Percentiles rank a stretch among this genome's conserved stretches.
phyloP scores from a whole-genome alignment of 441 rosid genomes.

The Euphorbia schlechtendalii region DNA sequence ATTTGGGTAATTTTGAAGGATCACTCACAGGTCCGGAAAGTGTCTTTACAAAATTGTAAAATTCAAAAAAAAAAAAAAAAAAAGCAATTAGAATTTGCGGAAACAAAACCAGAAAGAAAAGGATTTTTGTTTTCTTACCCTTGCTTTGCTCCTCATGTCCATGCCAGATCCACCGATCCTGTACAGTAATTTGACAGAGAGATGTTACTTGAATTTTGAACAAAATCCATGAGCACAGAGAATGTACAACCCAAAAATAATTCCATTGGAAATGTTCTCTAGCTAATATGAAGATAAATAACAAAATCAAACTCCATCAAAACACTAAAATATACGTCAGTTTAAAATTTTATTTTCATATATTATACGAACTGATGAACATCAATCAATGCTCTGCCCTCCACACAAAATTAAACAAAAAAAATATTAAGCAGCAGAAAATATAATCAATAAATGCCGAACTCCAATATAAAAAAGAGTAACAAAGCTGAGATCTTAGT shows the following conservation, averaged over 20 bases:
- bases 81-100: background rate
- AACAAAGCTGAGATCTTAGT: background rate
- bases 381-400: too few species aligned
- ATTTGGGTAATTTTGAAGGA: constrained; percentile 56
- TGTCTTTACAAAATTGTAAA: constrained; percentile 30
- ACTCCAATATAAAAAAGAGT: too few species aligned
- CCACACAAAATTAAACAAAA: too few species aligned
- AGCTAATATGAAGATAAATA: background rate
- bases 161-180: constrained; percentile 81
- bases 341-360: too few species aligned
- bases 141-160: constrained; percentile 74
- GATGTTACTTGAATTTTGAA: background rate
- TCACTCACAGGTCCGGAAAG: constrained; percentile 47
- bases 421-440: background rate
- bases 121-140: constrained; percentile 24
- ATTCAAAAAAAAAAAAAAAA: background rate
- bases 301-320: too few species aligned
- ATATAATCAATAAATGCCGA: background rate
- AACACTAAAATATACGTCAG: too few species aligned
- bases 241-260: too few species aligned
- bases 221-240: background rate
- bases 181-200: constrained; percentile 3
- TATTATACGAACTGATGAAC: too few species aligned
- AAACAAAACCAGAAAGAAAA: background rate
- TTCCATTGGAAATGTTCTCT: too few species aligned